phyloP scores from a whole-genome alignment of 176 grass and related monocot genomes.

The Musa itinerans region DNA sequence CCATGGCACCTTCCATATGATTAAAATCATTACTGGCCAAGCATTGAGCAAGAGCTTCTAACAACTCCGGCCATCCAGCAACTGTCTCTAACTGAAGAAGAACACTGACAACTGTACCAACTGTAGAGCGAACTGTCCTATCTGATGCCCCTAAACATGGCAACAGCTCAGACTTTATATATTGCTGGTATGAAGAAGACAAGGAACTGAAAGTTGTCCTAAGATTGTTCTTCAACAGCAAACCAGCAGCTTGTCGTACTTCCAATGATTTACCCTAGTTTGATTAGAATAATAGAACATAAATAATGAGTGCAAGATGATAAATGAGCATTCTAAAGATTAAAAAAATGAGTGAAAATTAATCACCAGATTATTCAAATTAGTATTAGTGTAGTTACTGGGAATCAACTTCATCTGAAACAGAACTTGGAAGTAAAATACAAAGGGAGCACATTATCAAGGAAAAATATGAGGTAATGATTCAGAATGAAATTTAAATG shows the following conservation, averaged over 20 bases:
- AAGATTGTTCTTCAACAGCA: constrained; percentile 78
- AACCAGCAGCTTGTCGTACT: constrained; percentile 88
- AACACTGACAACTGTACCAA: constrained; percentile 84
- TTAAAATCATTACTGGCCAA: constrained; percentile 79
- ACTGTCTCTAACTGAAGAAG: constrained; percentile 75
- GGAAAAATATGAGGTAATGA: no score
- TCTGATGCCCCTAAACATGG: constrained; percentile 73
- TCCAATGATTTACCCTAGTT: constrained; percentile 65
- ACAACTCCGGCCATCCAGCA: constrained; percentile 80
- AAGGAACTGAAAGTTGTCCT: constrained; percentile 56
- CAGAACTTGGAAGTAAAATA: no score
- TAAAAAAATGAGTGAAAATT: no score
- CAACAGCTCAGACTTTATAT: constrained; percentile 73
- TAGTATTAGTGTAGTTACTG: no score
- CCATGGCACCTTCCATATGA: constrained; percentile 98
- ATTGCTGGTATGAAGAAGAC: constrained; percentile 50
- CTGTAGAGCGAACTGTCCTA: constrained; percentile 72
- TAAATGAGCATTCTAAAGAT: no score
- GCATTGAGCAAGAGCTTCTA: constrained; percentile 71
- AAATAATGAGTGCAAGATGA: no score
- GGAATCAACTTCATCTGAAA: no score
- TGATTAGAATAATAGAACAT: constrained; percentile 2
- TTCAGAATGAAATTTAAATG: no score
- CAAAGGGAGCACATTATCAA: no score
- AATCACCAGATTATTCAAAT: no score